Evolutionary conservation across 2,329 filamentous ascomycete species (phyloP).

Genomic region (Colletotrichum lini): DNA sequence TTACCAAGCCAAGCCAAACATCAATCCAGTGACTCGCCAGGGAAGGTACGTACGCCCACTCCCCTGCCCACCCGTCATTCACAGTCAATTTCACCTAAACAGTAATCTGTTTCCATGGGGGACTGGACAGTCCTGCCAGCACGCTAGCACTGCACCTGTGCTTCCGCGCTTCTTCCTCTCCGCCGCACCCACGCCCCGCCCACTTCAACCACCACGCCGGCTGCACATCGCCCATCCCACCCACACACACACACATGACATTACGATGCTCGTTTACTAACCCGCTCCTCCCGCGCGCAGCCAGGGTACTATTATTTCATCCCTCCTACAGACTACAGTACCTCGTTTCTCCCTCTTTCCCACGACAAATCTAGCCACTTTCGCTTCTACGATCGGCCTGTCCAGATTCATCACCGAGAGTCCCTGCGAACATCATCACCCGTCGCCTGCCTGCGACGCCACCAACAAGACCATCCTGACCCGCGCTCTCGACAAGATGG

Average conservation of each 20-base stretch:
- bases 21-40: slow-evolving; percentile 4
- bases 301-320: slow-evolving; percentile 10
- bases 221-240: slow-evolving; percentile 21
- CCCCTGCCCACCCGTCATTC: slow-evolving; percentile 7
- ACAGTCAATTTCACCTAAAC: neutral
- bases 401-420: slow-evolving; percentile 35
- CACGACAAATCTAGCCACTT: neutral
- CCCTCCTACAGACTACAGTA: slow-evolving; percentile 1
- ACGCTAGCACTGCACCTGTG: neutral
- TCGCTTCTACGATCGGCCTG: slow-evolving; percentile 3
- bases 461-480: slow-evolving; percentile 9
- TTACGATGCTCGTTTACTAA: slow-evolving; percentile 42
- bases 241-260: slow-evolving; percentile 19
- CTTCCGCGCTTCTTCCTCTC: slow-evolving; percentile 25
- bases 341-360: neutral
- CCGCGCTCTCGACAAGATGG: slow-evolving; percentile 42
- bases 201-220: slow-evolving; percentile 7
- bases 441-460: slow-evolving; percentile 15
- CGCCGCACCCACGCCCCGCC: slow-evolving; percentile 25
- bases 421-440: slow-evolving; percentile 23
- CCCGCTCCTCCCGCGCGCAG: slow-evolving; percentile 34
- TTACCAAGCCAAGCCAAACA: neutral
- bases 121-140: too few relatives aligned
- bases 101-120: too few relatives aligned
- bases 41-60: slow-evolving; percentile 10